A percentile compares a stretch with the other conserved stretches of the same genome.
Evolutionary conservation across 352 stramenopile species (phyloP).

Genomic region (Pythium grandisporangium): DNA sequence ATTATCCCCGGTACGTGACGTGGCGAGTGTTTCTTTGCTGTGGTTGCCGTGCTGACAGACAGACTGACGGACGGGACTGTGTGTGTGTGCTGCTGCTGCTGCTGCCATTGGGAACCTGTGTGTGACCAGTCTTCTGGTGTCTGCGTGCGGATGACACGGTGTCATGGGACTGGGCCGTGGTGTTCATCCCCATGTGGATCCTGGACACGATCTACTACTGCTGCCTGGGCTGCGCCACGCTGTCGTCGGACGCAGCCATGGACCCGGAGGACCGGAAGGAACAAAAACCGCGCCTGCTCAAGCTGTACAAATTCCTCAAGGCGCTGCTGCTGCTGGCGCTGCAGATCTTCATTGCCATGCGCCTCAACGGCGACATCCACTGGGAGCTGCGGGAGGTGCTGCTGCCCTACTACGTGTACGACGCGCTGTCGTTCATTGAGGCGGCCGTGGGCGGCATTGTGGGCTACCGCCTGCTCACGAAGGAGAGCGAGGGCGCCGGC

Average conservation of each 20-base stretch:
- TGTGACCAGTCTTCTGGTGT: conserved; percentile 67
- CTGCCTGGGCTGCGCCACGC: conserved; percentile 51
- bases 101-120: too few species aligned
- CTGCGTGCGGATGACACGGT: conserved; percentile 66
- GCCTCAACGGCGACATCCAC: conserved; percentile 59
- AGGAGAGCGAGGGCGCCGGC: conserved; percentile 53
- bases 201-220: conserved; percentile 69
- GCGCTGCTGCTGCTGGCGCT: conserved; percentile 60
- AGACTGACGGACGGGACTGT: too few species aligned
- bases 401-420: conserved; percentile 76
- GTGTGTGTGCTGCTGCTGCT: too few species aligned
- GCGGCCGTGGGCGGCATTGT: conserved; percentile 7
- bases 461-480: conserved; percentile 62
- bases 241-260: conserved; percentile 29
- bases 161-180: conserved; percentile 68
- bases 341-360: conserved; percentile 77
- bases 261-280: conserved; percentile 14
- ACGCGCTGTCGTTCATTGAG: conserved; percentile 61
- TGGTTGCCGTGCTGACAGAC: too few species aligned
- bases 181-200: conserved; percentile 79
- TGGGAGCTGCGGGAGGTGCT: conserved; percentile 59
- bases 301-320: conserved; percentile 81
- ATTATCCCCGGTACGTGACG: conserved; percentile 67
- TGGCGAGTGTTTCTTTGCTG: conserved; percentile 7
- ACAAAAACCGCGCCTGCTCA: conserved; percentile 38